Conservation (phyloP, 805 yeast genomes). For the Candida broadrunensis region DNA sequence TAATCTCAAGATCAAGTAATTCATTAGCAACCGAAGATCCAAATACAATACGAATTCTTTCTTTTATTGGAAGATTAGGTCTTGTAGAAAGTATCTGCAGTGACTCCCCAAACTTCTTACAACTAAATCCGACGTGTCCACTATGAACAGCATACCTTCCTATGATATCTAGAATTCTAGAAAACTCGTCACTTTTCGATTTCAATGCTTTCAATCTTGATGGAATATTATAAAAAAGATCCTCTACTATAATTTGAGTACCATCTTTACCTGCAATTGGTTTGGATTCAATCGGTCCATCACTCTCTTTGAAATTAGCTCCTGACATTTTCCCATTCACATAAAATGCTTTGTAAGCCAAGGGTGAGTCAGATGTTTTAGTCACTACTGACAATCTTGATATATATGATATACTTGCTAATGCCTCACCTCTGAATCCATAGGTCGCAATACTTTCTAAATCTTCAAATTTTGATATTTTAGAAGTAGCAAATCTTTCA, state of each 20-base stretch:
- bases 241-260: conserved; percentile 82
- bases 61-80: conserved; percentile 47
- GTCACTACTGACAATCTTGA: conserved; percentile 79
- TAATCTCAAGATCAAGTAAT: conserved; percentile 47
- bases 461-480: conserved; percentile 72
- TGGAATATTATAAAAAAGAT: conserved; percentile 84
- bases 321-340: conserved; percentile 60
- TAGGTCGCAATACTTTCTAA: conserved; percentile 68
- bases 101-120: conserved; percentile 77
- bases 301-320: conserved; percentile 34
- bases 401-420: conserved; percentile 91
- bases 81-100: conserved; percentile 64
- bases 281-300: conserved; percentile 43
- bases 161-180: conserved; percentile 75
- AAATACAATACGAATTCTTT: conserved; percentile 69
- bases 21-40: conserved; percentile 71
- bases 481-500: conserved; percentile 90
- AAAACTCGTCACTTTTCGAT: conserved; percentile 69
- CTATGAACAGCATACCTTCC: conserved; percentile 82
- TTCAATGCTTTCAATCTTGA: conserved; percentile 67
- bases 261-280: conserved; percentile 88
- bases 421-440: conserved; percentile 96
- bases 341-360: conserved; percentile 75
- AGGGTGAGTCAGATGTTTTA: conserved; percentile 53
- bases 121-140: conserved; percentile 64